phyloP scores from a whole-genome alignment of 805 yeast genomes.

The Candida maltosa region DNA sequence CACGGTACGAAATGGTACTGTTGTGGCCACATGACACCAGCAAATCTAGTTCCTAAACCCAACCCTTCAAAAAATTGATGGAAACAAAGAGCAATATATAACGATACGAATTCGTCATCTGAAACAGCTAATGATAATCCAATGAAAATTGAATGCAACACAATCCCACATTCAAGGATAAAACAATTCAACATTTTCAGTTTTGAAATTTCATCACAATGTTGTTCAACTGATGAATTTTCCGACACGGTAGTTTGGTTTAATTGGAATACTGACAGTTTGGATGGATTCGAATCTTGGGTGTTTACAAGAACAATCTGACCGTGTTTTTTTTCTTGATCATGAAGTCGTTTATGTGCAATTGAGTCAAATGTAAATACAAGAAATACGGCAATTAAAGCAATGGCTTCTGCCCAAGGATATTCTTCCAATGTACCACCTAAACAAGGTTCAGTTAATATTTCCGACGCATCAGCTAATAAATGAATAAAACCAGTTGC shows the following conservation, averaged over 20 bases:
- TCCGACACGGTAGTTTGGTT: no score
- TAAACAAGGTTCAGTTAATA: constrained; percentile 24
- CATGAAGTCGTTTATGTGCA: constrained; percentile 14
- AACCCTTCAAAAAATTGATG: constrained; percentile 82
- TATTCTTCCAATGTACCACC: constrained; percentile 23
- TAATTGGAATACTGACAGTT: no score
- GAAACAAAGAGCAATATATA: constrained; percentile 62
- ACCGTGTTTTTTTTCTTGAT: background rate
- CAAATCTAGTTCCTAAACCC: constrained; percentile 71
- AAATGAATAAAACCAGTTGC: constrained; percentile 36
- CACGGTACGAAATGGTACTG: constrained; percentile 28
- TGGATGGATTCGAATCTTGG: background rate
- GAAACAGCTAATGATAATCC: constrained; percentile 74
- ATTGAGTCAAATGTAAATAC: constrained; percentile 29
- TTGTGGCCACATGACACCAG: constrained; percentile 30
- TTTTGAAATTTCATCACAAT: constrained; percentile 7
- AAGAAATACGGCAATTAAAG: constrained; percentile 25
- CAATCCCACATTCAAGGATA: constrained; percentile 69
- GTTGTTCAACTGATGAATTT: background rate
- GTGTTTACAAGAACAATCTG: background rate
- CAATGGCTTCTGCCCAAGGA: constrained; percentile 31
- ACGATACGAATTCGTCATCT: constrained; percentile 65
- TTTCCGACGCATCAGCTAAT: constrained; percentile 25
- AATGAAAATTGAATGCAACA: constrained; percentile 77
- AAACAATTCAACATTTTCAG: constrained; percentile 18